Percentiles rank a stretch among this genome's conserved stretches.
Evolutionary conservation across 345 rosid species (phyloP).

Genomic region (Rhizophora apiculata): DNA sequence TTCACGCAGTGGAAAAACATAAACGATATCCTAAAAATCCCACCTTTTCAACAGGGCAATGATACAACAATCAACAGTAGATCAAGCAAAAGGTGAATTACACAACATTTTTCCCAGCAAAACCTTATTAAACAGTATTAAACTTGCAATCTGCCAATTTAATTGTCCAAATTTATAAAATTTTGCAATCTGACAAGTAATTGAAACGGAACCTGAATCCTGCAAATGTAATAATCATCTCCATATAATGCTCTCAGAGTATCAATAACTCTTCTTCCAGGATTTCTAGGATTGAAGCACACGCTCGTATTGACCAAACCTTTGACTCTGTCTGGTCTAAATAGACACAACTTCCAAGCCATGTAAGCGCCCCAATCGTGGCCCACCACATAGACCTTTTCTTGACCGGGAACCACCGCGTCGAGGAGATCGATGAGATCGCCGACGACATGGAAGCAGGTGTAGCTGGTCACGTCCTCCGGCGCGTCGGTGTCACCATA

Average conservation of each 20-base stretch:
- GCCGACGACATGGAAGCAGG: slow-evolving; percentile 19
- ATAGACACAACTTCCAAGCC: slow-evolving; percentile 58
- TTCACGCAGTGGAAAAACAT: too few species aligned
- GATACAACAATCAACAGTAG: too few species aligned
- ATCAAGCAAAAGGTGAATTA: too few species aligned
- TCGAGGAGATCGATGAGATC: slow-evolving; percentile 49
- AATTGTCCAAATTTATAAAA: too few species aligned
- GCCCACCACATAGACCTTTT: slow-evolving; percentile 56
- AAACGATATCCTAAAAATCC: too few species aligned
- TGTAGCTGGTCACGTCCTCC: slow-evolving; percentile 8
- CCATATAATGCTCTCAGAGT: slow-evolving; percentile 8
- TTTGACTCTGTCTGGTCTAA: slow-evolving; percentile 59
- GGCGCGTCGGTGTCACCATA: slow-evolving; percentile 36
- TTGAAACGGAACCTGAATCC: slow-evolving; percentile 10
- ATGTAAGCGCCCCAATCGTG: slow-evolving; percentile 74
- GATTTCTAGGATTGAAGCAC: slow-evolving; percentile 24
- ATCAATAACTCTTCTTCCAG: background rate
- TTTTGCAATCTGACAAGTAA: too few species aligned
- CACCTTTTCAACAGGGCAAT: too few species aligned
- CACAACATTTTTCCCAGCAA: too few species aligned
- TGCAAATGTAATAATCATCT: slow-evolving; percentile 16
- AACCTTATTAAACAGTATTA: too few species aligned
- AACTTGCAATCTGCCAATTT: too few species aligned
- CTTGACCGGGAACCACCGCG: slow-evolving; percentile 32
- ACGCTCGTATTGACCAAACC: slow-evolving; percentile 62